phyloP scores from a whole-genome alignment of 805 yeast species.

The Tetrapisispora pingtungensis region DNA sequence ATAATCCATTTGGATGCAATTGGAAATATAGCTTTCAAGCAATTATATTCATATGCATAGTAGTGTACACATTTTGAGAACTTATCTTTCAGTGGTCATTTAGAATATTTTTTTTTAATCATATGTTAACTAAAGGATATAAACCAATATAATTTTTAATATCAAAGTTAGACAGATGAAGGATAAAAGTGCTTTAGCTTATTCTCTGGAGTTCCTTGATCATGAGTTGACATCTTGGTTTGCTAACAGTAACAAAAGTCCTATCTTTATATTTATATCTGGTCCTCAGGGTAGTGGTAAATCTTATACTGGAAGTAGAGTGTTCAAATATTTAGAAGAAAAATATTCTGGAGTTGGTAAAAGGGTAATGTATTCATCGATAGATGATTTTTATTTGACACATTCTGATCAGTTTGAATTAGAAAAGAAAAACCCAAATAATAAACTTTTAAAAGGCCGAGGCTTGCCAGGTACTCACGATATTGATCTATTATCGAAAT shows the following conservation, averaged over 20 bases:
- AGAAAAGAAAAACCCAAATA: constrained; percentile 33
- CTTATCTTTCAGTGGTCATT: too few relatives aligned
- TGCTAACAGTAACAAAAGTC: constrained; percentile 17
- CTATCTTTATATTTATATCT: constrained; percentile 46
- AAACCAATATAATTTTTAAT: too few relatives aligned
- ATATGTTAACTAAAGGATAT: too few relatives aligned
- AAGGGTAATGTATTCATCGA: constrained; percentile 44
- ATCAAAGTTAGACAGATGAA: too few relatives aligned
- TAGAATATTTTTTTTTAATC: too few relatives aligned
- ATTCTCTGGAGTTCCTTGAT: constrained; percentile 13
- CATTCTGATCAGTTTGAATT: constrained; percentile 48
- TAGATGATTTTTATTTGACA: constrained; percentile 80
- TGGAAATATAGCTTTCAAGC: too few relatives aligned
- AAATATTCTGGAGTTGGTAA: constrained; percentile 30
- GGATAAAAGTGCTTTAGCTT: constrained; percentile 4
- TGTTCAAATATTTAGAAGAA: constrained; percentile 29
- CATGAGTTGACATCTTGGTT: constrained; percentile 16
- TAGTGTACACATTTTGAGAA: too few relatives aligned
- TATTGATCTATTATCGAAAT: constrained; percentile 25
- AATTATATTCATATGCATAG: too few relatives aligned
- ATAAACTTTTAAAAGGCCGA: constrained; percentile 58
- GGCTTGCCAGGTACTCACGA: constrained; percentile 97
- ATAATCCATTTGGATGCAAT: background rate
- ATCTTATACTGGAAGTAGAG: constrained; percentile 41
- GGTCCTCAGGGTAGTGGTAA: constrained; percentile 83